These are phyloP conservation scores for Hippophae tibetana DNA, from an alignment of 306 rosid species.

Conservation along the genomic window DNA sequence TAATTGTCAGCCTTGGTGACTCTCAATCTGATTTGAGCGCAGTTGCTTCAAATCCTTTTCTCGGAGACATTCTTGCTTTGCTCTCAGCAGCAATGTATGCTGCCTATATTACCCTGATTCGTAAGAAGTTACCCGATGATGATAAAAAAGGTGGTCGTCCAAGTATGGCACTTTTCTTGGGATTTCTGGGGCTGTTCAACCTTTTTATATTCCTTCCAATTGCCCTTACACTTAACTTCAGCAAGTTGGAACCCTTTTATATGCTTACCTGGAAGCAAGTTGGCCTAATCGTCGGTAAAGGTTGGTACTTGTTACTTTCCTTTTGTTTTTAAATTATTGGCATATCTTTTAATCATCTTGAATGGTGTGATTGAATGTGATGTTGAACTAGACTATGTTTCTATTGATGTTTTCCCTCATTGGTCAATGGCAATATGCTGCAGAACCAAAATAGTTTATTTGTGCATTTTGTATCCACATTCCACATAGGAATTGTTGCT, in stretches of 20 bases:
- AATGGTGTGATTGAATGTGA: not conserved
- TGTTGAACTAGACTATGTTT: too few relatives aligned
- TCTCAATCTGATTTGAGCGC: constrained; percentile 35
- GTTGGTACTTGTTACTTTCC: constrained; percentile 29
- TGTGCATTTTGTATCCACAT: too few relatives aligned
- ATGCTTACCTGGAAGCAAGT: constrained; percentile 63
- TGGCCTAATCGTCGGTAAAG: constrained; percentile 86
- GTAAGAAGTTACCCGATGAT: constrained; percentile 72
- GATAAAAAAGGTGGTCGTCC: constrained; percentile 67
- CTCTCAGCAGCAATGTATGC: constrained; percentile 78
- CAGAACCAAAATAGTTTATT: too few relatives aligned
- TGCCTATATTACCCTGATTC: constrained; percentile 77
- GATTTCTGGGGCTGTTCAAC: constrained; percentile 82
- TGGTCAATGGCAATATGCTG: not conserved
- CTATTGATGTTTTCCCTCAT: not conserved
- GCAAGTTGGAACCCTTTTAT: constrained; percentile 50
- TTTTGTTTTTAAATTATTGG: constrained; percentile 3
- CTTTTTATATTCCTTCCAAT: constrained; percentile 67
- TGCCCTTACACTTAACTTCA: constrained; percentile 51
- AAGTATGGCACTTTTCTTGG: constrained; percentile 95
- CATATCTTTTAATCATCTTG: constrained; percentile 1
- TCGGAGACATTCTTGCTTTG: constrained; percentile 78
- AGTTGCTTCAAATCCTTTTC: constrained; percentile 72
- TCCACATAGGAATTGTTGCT: too few relatives aligned
- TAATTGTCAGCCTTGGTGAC: constrained; percentile 89